phyloP scores from a whole-genome alignment of 345 rosid genomes.

The Rhodomyrtus tomentosa region DNA sequence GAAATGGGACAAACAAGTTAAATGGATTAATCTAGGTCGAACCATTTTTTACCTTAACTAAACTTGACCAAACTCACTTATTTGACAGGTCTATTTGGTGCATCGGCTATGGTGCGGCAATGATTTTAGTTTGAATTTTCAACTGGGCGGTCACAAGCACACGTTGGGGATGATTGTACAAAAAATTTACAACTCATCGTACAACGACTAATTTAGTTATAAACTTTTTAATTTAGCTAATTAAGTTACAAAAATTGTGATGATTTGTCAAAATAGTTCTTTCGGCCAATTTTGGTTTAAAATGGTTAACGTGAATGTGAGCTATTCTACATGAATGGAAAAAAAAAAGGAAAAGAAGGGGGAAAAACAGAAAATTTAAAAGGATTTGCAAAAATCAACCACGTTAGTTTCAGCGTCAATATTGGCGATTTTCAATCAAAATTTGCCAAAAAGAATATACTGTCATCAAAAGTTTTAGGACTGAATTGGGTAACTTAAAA shows the following conservation, averaged over 20 bases:
- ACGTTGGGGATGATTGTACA: too few relatives aligned
- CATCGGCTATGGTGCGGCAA: background rate
- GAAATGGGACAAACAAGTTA: too few relatives aligned
- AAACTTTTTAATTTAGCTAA: background rate
- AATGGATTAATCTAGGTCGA: too few relatives aligned
- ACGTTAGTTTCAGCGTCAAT: fast-evolving
- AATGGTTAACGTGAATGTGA: too few relatives aligned
- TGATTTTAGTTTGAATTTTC: background rate
- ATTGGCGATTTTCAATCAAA: background rate
- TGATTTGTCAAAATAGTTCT: background rate
- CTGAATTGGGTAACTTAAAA: fast-evolving
- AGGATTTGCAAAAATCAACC: background rate
- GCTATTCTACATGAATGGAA: background rate
- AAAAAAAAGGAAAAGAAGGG: background rate
- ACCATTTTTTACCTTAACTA: too few relatives aligned
- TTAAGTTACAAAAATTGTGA: too few relatives aligned
- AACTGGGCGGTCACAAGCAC: background rate
- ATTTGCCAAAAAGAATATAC: fast-evolving
- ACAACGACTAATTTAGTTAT: fast-evolving
- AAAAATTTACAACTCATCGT: too few relatives aligned
- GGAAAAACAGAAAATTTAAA: background rate
- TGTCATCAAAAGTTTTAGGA: fast-evolving
- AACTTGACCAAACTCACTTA: too few relatives aligned
- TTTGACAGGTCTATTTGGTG: background rate
- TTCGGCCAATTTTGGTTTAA: background rate